phyloP scores from a whole-genome alignment of 2,329 filamentous ascomycete species.

The Penicillium capsulatum region DNA sequence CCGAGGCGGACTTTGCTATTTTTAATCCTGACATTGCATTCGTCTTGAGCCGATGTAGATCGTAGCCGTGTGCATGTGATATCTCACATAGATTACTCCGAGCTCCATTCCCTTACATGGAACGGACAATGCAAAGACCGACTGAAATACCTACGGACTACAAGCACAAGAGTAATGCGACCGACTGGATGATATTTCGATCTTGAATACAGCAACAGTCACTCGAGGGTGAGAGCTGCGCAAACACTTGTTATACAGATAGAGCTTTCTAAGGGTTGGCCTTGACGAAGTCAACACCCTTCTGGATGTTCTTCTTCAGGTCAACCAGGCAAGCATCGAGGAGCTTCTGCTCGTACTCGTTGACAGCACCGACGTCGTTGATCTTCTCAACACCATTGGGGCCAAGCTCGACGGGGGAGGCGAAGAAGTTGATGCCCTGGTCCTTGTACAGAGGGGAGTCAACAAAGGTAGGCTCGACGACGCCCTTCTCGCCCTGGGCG shows the following conservation, averaged over 20 bases:
- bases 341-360: slow-evolving; percentile 81
- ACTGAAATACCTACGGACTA: no score
- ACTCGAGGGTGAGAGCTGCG: slow-evolving; percentile 16
- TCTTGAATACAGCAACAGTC: slow-evolving; percentile 4
- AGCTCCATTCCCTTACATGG: no score
- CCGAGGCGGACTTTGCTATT: slow-evolving; percentile 5
- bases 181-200: no score
- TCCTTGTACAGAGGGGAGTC: slow-evolving; percentile 98
- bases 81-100: no score
- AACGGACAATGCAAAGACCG: no score
- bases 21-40: slow-evolving; percentile 2
- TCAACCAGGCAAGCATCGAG: slow-evolving; percentile 75
- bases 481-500: slow-evolving; percentile 85
- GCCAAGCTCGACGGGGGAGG: slow-evolving; percentile 90
- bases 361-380: slow-evolving; percentile 77
- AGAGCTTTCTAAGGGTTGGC: slow-evolving; percentile 47
- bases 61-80: no score
- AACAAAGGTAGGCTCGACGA: slow-evolving; percentile 94
- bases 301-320: slow-evolving; percentile 75
- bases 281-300: slow-evolving; percentile 65
- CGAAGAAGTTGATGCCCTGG: slow-evolving; percentile 96
- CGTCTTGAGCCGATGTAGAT: no score
- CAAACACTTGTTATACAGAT: slow-evolving; percentile 19
- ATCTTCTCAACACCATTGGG: slow-evolving; percentile 95
- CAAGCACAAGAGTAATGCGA: no score